Conservation (phyloP, 75 land plant species). For the Cryptomeria japonica region DNA sequence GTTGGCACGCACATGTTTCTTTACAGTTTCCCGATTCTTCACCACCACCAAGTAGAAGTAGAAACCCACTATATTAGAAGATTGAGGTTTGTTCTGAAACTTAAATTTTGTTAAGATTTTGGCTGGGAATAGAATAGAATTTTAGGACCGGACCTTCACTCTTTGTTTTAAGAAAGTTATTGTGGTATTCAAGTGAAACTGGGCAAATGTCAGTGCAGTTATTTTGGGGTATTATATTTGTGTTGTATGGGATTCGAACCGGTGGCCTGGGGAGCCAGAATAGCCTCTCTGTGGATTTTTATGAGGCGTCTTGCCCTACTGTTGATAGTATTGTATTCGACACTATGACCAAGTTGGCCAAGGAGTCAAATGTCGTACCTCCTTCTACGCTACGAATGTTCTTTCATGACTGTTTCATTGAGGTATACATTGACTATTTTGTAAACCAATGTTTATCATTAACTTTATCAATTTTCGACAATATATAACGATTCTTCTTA, state of each 20-base stretch:
- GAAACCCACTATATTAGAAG: neutral
- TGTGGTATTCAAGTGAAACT: neutral
- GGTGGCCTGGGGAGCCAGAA: neutral
- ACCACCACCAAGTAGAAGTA: neutral
- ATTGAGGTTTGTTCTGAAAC: neutral
- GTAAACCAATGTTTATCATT: neutral
- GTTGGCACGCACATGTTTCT: neutral
- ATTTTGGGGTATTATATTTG: neutral
- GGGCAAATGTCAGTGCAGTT: neutral
- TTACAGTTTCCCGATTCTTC: neutral
- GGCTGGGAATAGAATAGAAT: neutral
- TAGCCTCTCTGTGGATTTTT: constrained; percentile 23
- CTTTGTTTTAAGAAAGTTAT: neutral
- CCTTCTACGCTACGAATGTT: constrained; percentile 24
- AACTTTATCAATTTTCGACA: too few species aligned
- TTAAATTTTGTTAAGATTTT: neutral
- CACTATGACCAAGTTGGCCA: constrained; percentile 15
- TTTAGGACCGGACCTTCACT: too few species aligned
- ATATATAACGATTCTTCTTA: too few species aligned
- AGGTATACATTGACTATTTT: neutral
- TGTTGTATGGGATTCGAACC: neutral
- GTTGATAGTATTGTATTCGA: constrained; percentile 15
- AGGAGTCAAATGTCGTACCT: constrained; percentile 25
- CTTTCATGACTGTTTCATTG: constrained; percentile 26
- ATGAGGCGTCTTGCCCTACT: constrained; percentile 11